Base-by-base conservation (phyloP, 2,329 filamentous ascomycete species). In the Pseudogymnoascus sp. region DNA sequence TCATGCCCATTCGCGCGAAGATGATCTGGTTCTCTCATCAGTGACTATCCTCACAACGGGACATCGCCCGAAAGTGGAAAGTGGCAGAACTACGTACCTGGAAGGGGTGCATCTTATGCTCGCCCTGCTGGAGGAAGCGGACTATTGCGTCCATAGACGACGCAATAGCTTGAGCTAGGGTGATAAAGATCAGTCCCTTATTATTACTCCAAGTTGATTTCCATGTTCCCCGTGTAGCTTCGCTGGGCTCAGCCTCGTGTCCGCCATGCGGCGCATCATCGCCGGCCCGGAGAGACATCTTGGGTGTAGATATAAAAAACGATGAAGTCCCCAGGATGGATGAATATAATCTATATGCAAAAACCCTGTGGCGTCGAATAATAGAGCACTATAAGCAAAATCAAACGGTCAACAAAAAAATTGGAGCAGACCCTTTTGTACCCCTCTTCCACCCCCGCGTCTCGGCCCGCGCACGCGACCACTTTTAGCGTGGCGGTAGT, bases 61-160 rank as follows among this genome's bases (percentile, higher is more conserved):
- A 7, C 16, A 40, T n/a, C 22, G 10, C 31, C 10, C 19, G 19
- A 19, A 19, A 19, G 19, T 19, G 19, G 19, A 19, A 7, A 26
- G 61, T 56, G 50, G 26, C n/a, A 28, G 10, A 41, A 7, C 11
- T 14, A 63, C 65, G 81, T 66, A 96, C 88, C 77, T 95, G 90
- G 67, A 96, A 88, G 0, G 92, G 90, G 78, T 96, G 87, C 79
- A 96, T 88, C 2, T 84, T 84, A 63, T 86, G 80, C 61, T 84
- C 87, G 66, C 89, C 80, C 35, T 89, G 81, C 73, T 96, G 90
- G 40, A 96, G 78, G 22, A 93, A 76, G 19, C 91, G 82, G 0
- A 90, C 91, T 50, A 86, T 87, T 5, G 95, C 84, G 74, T 96
- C 96, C 91, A 96, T 96, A 50, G 89, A 77, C 0, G 89, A 87